phyloP scores from a whole-genome alignment of 1,284 basidiomycete species.

The Irpex sp. region DNA sequence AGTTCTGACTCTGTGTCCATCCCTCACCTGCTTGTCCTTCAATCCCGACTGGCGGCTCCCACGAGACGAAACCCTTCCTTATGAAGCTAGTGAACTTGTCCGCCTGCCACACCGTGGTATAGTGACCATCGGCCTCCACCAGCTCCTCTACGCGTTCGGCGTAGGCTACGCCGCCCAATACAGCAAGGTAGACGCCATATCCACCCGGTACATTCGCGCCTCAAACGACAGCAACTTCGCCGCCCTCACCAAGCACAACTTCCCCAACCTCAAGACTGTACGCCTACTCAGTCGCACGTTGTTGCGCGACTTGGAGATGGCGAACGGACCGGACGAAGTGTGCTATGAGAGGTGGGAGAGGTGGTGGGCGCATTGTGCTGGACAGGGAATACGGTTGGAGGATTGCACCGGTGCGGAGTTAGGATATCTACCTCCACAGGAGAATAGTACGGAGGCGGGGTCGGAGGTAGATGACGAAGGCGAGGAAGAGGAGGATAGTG shows the following conservation, averaged over 20 bases:
- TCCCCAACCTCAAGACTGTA: constrained; percentile 56
- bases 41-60: constrained; percentile 65
- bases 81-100: constrained; percentile 34
- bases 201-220: constrained; percentile 43
- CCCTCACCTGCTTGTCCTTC: constrained; percentile 59
- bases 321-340: constrained; percentile 40
- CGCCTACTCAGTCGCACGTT: constrained; percentile 53
- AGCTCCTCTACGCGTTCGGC: constrained; percentile 64
- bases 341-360: constrained; percentile 62
- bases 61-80: constrained; percentile 23
- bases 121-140: constrained; percentile 63
- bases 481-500: constrained; percentile 31
- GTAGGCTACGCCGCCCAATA: constrained; percentile 46
- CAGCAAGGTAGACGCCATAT: constrained; percentile 39
- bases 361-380: constrained; percentile 56
- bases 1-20: constrained; percentile 60
- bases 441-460: background rate
- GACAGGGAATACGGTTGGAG: constrained; percentile 51
- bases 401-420: constrained; percentile 63
- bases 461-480: constrained; percentile 32
- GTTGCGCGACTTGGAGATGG: constrained; percentile 53
- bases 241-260: constrained; percentile 50
- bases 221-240: constrained; percentile 65
- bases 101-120: constrained; percentile 53
- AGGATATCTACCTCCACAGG: constrained; percentile 46